Base-by-base conservation (phyloP, 2,329 filamentous ascomycete genomes). In the Exserohilum rostratum region DNA sequence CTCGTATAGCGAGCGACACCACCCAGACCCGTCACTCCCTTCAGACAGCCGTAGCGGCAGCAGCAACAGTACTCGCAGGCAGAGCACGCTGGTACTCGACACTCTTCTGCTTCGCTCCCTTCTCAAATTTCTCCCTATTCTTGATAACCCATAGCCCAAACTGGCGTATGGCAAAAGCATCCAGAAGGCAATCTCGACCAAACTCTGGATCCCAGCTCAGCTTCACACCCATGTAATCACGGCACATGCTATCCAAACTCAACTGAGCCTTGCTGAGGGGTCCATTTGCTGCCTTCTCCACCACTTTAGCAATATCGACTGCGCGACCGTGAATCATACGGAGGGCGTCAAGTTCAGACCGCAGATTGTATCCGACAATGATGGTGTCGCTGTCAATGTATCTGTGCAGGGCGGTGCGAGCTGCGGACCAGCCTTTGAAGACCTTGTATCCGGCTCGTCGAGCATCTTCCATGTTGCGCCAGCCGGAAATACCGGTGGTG, bases 111-210 rank as follows among this genome's bases (percentile, higher is more conserved):
- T 50, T 68, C 3, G 69, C 79, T 75, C 77, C 79, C 15, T 39
- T 65, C 3, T 63, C 54, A 7, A 83, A 66, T 11, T 55, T 57
- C 1, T 73, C 66, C 2, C 67, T 67, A n/a, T 80, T 72, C 51
- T 69, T 70, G n/a, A 80, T 60, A 50, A 75, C 78, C 72, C 75
- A 82, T 2, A 84, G 64, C 5, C 77, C 72, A 42, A 84, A 61
- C 61, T 84, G 81, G 6, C 82, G 75, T 0, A 78, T 72, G 0
- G 82, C 81, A 30, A 80, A 73, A 0, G 80, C 77, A 67, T 83
- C 79, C 61, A 83, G 80, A 5, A 84, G 58, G 42, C 77, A 77
- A 64, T 81, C 76, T 45, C 83, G 82, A 1, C 80, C 78, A 2
- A 60, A 63, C 4, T 39, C 33, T 1, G 57, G 47, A 50, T 69